A percentile compares a stretch with the other conserved stretches of the same genome.
phyloP scores from a whole-genome alignment of 352 stramenopile genomes.

The Stramenopiles sp. region DNA sequence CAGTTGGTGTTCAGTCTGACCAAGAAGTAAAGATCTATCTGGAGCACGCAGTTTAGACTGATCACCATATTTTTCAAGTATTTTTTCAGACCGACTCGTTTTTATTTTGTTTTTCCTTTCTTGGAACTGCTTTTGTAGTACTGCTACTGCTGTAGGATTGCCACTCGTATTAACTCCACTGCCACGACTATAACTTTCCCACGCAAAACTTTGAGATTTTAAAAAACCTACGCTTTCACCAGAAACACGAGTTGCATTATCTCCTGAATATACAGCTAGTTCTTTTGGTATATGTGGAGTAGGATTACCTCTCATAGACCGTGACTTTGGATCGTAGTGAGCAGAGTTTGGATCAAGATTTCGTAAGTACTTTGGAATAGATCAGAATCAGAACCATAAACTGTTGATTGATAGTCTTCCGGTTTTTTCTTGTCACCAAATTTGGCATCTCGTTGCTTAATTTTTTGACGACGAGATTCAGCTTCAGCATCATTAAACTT shows the following conservation, averaged over 20 bases:
- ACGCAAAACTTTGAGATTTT: slow-evolving; percentile 38
- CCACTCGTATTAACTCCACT: slow-evolving; percentile 63
- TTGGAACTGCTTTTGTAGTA: slow-evolving; percentile 67
- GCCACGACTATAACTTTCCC: slow-evolving; percentile 18
- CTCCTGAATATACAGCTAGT: slow-evolving; percentile 58
- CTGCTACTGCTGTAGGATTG: slow-evolving; percentile 66
- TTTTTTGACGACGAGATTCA: too few relatives aligned
- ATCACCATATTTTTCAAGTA: slow-evolving; percentile 65
- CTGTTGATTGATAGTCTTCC: too few relatives aligned
- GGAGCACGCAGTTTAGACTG: slow-evolving; percentile 45
- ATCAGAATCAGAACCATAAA: too few relatives aligned
- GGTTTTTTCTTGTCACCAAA: too few relatives aligned
- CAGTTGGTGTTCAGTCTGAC: neutral
- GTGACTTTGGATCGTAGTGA: slow-evolving; percentile 93
- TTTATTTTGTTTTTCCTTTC: slow-evolving; percentile 23
- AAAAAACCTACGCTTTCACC: slow-evolving; percentile 17
- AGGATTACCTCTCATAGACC: slow-evolving; percentile 89
- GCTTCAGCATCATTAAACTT: too few relatives aligned
- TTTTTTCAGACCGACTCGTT: slow-evolving; percentile 27
- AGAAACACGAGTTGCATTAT: slow-evolving; percentile 49
- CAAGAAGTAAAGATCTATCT: slow-evolving; percentile 24
- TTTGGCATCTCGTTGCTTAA: too few relatives aligned
- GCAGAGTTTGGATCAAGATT: slow-evolving; percentile 90
- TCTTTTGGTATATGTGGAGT: slow-evolving; percentile 63
- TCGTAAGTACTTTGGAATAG: slow-evolving; percentile 91